phyloP scores from a whole-genome alignment of 768 basidiomycete species.

The Candolleomyces eurysporus region DNA sequence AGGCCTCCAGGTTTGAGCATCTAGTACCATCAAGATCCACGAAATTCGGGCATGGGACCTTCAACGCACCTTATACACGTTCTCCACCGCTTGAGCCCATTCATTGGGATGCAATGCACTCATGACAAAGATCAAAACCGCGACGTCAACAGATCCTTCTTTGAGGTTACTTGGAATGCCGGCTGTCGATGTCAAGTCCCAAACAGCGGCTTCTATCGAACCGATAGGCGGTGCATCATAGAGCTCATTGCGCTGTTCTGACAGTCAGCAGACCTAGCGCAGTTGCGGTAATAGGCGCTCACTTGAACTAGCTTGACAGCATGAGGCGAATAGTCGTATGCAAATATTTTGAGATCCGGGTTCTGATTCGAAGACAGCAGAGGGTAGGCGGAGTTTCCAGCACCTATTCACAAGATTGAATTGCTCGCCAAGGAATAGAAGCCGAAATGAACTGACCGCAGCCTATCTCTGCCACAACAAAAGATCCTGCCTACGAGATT shows the following conservation, averaged over 20 bases:
- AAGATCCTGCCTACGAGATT: slow-evolving; percentile 64
- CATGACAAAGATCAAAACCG: slow-evolving; percentile 91
- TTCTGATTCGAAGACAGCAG: slow-evolving; percentile 83
- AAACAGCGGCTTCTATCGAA: slow-evolving; percentile 74
- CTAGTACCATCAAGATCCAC: slow-evolving; percentile 32
- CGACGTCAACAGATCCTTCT: slow-evolving; percentile 76
- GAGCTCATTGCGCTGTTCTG: slow-evolving; percentile 62
- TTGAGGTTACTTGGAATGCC: slow-evolving; percentile 62
- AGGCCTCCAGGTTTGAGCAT: slow-evolving; percentile 89
- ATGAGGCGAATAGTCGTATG: slow-evolving; percentile 88
- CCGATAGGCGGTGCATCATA: slow-evolving; percentile 70
- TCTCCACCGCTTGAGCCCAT: slow-evolving; percentile 81
- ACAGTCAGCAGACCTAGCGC: neutral
- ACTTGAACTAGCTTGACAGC: slow-evolving; percentile 92
- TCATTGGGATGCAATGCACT: slow-evolving; percentile 92
- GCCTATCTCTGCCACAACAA: slow-evolving; percentile 82
- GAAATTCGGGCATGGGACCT: neutral
- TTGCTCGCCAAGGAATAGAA: neutral
- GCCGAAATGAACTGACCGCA: slow-evolving; percentile 56
- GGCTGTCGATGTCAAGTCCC: slow-evolving; percentile 78
- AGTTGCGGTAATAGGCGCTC: slow-evolving; percentile 12
- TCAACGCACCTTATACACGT: slow-evolving; percentile 65
- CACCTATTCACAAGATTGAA: slow-evolving; percentile 47
- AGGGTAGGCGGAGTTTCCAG: slow-evolving; percentile 94
- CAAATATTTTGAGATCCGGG: slow-evolving; percentile 66